Evolutionary conservation across 306 rosid species (phyloP).

Genomic region (Vigna reflexopilosa): DNA sequence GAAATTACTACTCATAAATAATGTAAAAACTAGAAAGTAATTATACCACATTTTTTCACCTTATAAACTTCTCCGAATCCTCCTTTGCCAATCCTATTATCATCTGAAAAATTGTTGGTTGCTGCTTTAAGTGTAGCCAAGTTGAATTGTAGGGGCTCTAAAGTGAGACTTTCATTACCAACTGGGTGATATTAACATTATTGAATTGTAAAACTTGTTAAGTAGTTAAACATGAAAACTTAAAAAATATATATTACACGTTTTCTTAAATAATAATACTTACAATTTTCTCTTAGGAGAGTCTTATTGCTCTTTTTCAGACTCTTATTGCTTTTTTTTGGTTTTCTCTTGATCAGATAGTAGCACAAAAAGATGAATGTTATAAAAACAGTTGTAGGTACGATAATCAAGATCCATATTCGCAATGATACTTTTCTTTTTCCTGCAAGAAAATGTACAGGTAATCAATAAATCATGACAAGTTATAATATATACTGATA

Average conservation of each 20-base stretch:
- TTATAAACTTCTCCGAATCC: neutral
- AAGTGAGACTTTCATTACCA: neutral
- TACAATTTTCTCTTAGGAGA: neutral
- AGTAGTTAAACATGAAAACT: neutral
- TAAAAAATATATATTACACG: neutral
- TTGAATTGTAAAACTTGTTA: neutral
- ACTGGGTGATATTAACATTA: neutral
- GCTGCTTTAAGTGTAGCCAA: neutral
- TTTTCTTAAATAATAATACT: neutral
- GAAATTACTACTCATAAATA: neutral
- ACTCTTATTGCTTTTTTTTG: neutral
- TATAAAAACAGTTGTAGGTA: neutral
- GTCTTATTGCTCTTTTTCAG: neutral
- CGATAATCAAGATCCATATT: neutral
- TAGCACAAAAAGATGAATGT: neutral
- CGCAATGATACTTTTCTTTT: too few relatives aligned
- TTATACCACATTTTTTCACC: neutral
- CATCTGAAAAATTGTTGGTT: neutral
- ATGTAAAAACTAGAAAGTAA: neutral
- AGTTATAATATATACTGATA: too few relatives aligned
- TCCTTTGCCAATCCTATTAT: neutral
- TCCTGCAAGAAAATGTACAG: too few relatives aligned
- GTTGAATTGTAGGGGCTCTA: neutral
- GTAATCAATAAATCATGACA: too few relatives aligned
- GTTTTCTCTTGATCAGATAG: neutral